phyloP scores from a whole-genome alignment of 768 basidiomycete genomes.

The Serendipita sp. region DNA sequence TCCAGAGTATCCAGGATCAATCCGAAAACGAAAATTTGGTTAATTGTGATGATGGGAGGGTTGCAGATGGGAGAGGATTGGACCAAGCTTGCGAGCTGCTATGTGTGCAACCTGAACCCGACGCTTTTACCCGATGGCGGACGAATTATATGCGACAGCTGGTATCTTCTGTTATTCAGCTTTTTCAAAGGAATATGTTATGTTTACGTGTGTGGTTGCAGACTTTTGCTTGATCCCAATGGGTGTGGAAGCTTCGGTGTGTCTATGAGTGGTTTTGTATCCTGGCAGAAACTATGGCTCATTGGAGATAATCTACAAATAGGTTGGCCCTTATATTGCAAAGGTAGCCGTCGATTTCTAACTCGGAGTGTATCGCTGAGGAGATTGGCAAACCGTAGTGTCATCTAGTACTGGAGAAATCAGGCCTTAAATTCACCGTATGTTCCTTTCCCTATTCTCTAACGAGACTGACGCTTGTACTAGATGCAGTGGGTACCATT shows the following conservation, averaged over 20 bases:
- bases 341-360: conserved; percentile 28
- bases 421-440: conserved; percentile 70
- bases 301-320: background rate
- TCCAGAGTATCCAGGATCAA: no score
- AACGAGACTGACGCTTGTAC: background rate
- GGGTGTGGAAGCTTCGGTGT: conserved; percentile 60
- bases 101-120: background rate
- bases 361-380: background rate
- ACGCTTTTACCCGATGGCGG: background rate
- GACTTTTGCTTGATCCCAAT: conserved; percentile 85
- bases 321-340: conserved; percentile 16
- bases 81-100: no score
- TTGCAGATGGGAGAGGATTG: no score
- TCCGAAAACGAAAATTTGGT: no score
- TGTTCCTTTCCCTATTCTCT: background rate
- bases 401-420: conserved; percentile 63
- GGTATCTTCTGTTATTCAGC: conserved; percentile 24
- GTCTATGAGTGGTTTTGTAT: conserved; percentile 10
- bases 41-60: background rate
- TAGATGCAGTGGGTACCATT: conserved; percentile 24
- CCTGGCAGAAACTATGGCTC: background rate
- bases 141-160: conserved; percentile 64
- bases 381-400: conserved; percentile 29
- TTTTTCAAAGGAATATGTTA: background rate
- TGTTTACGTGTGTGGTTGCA: conserved; percentile 16